Evolutionary conservation across 306 rosid species (phyloP).

Genomic region (Lathyrus aphaca): DNA sequence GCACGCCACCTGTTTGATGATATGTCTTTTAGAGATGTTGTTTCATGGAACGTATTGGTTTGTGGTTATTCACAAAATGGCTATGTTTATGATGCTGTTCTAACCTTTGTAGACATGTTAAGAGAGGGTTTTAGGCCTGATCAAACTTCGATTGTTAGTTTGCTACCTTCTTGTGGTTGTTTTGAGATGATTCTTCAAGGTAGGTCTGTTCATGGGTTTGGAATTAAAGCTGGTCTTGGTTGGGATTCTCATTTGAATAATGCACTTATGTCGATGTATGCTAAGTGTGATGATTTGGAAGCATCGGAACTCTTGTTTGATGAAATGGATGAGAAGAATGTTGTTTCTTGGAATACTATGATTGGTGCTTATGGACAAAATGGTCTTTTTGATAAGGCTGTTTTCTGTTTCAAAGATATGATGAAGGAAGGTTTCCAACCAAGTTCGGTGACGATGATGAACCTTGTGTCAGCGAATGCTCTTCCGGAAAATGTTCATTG

Average conservation of each 20-base stretch:
- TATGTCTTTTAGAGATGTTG: slow-evolving; percentile 62
- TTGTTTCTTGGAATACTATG: slow-evolving; percentile 87
- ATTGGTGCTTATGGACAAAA: slow-evolving; percentile 71
- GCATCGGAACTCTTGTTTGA: slow-evolving; percentile 59
- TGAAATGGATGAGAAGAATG: slow-evolving; percentile 58
- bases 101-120: slow-evolving; percentile 42
- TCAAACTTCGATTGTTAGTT: slow-evolving; percentile 44
- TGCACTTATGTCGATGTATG: slow-evolving; percentile 75
- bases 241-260: slow-evolving; percentile 42
- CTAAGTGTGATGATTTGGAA: slow-evolving; percentile 63
- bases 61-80: slow-evolving; percentile 63
- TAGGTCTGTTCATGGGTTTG: slow-evolving; percentile 46
- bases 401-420: slow-evolving; percentile 63
- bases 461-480: slow-evolving; percentile 67
- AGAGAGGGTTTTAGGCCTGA: slow-evolving; percentile 41
- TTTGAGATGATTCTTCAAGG: slow-evolving; percentile 38
- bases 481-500: slow-evolving; percentile 59
- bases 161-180: slow-evolving; percentile 40
- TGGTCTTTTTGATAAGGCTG: slow-evolving; percentile 55
- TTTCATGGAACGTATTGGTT: slow-evolving; percentile 80
- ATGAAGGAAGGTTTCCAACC: slow-evolving; percentile 49
- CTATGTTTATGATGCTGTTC: slow-evolving; percentile 31
- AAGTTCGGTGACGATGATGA: slow-evolving; percentile 65
- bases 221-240: slow-evolving; percentile 41
- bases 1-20: slow-evolving; percentile 68